Evolutionary conservation across 2,329 filamentous ascomycete genomes (phyloP).

Genomic region (Podosphaera xanthii): DNA sequence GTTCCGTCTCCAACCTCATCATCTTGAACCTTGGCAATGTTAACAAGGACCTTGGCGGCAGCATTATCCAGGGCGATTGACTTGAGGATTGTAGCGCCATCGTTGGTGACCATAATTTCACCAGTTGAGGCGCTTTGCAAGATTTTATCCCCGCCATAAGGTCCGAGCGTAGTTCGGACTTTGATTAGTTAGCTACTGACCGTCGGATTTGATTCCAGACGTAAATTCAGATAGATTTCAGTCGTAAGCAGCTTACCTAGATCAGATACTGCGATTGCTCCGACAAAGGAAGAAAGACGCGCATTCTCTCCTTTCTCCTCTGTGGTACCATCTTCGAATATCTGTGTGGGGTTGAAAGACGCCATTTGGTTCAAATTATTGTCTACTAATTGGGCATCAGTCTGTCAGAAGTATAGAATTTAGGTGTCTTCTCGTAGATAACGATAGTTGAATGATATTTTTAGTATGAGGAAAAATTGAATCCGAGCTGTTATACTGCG

Average conservation of each 20-base stretch:
- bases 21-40: constrained; percentile 98
- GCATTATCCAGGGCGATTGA: constrained; percentile 96
- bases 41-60: constrained; percentile 92
- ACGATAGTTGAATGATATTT: no score
- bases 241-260: constrained; percentile 20
- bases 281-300: constrained; percentile 91
- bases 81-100: constrained; percentile 95
- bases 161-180: constrained; percentile 90
- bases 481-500: no score
- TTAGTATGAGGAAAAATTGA: no score
- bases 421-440: no score
- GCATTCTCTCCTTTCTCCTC: constrained; percentile 99
- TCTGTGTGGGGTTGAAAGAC: constrained; percentile 77
- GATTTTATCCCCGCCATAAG: constrained; percentile 74
- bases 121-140: constrained; percentile 67
- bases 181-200: neutral
- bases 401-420: no score
- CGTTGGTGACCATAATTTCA: constrained; percentile 96
- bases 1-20: constrained; percentile 97
- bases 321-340: constrained; percentile 90
- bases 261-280: constrained; percentile 92
- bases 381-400: constrained; percentile 4
- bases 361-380: constrained; percentile 8
- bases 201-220: no score
- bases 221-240: no score